Conservation (phyloP, 257 asterid genomes). For the Jacaranda mimosifolia region DNA sequence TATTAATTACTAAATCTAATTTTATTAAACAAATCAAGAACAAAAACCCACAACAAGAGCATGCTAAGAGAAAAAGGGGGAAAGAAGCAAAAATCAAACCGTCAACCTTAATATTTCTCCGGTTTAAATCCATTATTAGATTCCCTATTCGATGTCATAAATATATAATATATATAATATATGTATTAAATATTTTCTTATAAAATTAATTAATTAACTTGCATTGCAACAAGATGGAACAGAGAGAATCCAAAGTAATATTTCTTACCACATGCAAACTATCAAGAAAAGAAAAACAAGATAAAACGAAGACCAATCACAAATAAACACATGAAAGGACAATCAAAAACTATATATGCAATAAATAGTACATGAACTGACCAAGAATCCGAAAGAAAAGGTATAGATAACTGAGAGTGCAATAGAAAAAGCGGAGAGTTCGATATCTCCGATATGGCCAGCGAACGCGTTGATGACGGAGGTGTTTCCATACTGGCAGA, state of each 20-base stretch:
- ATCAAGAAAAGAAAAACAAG: not conserved
- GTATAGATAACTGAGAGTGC: slow-evolving; percentile 55
- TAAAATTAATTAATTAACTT: too few species aligned
- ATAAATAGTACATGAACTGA: slow-evolving; percentile 6
- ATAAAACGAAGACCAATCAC: not conserved
- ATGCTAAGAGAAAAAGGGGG: not conserved
- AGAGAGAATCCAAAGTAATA: too few species aligned
- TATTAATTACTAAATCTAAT: too few species aligned
- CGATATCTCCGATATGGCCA: slow-evolving; percentile 61
- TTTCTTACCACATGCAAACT: too few species aligned
- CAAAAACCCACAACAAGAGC: not conserved
- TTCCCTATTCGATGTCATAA: too few species aligned
- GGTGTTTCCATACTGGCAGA: slow-evolving; percentile 54
- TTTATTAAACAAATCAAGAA: not conserved
- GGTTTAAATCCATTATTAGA: too few species aligned
- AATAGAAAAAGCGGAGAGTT: slow-evolving; percentile 64
- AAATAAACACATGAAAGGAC: not conserved
- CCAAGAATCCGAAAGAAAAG: slow-evolving; percentile 61
- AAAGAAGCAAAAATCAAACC: too few species aligned
- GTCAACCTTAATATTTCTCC: too few species aligned
- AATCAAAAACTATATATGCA: not conserved
- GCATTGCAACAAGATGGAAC: too few species aligned
- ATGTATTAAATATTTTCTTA: too few species aligned
- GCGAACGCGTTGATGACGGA: slow-evolving; percentile 51
- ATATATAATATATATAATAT: too few species aligned